phyloP scores from a whole-genome alignment of 2,329 filamentous ascomycete genomes.

The Coniochaeta sp. region DNA sequence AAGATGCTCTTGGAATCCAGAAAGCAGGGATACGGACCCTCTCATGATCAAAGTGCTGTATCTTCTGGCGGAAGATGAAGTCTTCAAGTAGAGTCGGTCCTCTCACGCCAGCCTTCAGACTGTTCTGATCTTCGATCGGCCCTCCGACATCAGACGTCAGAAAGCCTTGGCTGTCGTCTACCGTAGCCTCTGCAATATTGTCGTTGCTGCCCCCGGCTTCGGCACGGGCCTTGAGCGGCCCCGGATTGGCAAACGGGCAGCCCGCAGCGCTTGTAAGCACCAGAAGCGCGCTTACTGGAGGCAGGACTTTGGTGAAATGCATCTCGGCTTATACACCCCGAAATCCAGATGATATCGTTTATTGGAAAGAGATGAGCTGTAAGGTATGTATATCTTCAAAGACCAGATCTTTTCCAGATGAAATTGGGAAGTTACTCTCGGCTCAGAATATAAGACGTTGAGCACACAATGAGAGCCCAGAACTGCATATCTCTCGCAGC shows the following conservation, averaged over 20 bases:
- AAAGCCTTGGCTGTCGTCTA: conserved; percentile 47
- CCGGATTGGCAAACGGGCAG: conserved; percentile 24
- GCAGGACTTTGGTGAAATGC: conserved; percentile 1
- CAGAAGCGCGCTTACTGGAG: conserved; percentile 8
- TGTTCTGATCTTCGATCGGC: conserved; percentile 59
- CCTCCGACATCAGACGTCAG: conserved; percentile 62
- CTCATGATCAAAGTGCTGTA: conserved; percentile 64
- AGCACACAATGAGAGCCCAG: neutral
- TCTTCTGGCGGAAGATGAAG: conserved; percentile 66
- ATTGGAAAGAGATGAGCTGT: neutral
- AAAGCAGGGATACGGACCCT: conserved; percentile 36
- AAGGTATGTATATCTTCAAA: neutral
- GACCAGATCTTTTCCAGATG: neutral
- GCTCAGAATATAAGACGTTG: neutral
- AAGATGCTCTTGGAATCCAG: neutral
- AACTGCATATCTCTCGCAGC: neutral
- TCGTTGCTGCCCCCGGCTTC: conserved; percentile 6
- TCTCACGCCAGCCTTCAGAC: conserved; percentile 57
- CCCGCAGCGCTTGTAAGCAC: conserved; percentile 17
- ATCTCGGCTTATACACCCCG: neutral
- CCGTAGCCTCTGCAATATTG: conserved; percentile 5
- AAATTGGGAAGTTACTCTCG: neutral
- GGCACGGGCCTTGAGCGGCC: conserved; percentile 16
- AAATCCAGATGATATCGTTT: neutral
- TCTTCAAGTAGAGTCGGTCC: conserved; percentile 65